phyloP scores from a whole-genome alignment of 306 rosid genomes.

The Prunus dulcis region DNA sequence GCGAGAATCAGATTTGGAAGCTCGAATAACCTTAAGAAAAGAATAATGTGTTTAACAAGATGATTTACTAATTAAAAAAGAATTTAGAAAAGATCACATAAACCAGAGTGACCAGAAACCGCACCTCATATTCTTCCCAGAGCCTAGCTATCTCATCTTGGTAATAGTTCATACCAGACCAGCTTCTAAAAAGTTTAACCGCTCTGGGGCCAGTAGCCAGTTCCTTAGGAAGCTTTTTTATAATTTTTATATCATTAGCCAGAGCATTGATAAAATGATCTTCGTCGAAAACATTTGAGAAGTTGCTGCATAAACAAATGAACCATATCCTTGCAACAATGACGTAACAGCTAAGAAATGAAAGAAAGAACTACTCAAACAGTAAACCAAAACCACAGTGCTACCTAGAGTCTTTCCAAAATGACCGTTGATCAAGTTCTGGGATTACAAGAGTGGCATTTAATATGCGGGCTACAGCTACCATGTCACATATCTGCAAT shows the following conservation, averaged over 20 bases:
- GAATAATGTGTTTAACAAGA: slow-evolving; percentile 9
- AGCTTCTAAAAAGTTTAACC: slow-evolving; percentile 72
- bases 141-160: slow-evolving; percentile 66
- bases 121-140: slow-evolving; percentile 64
- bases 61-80: not conserved
- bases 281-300: slow-evolving; percentile 86
- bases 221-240: slow-evolving; percentile 69
- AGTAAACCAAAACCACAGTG: slow-evolving; percentile 12
- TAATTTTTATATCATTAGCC: slow-evolving; percentile 67
- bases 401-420: slow-evolving; percentile 87
- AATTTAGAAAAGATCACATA: slow-evolving; percentile 6
- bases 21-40: slow-evolving; percentile 64
- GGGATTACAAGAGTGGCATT: slow-evolving; percentile 93
- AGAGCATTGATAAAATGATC: slow-evolving; percentile 71
- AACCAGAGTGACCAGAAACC: slow-evolving; percentile 24
- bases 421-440: slow-evolving; percentile 82
- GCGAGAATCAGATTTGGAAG: slow-evolving; percentile 91
- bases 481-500: slow-evolving; percentile 95
- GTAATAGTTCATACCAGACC: slow-evolving; percentile 86
- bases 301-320: slow-evolving; percentile 52
- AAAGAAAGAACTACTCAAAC: not conserved
- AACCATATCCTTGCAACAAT: slow-evolving; percentile 6
- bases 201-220: slow-evolving; percentile 44
- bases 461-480: slow-evolving; percentile 80
- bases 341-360: not conserved